phyloP scores from a whole-genome alignment of 1,284 basidiomycete genomes.

The Ustilago nuda region DNA sequence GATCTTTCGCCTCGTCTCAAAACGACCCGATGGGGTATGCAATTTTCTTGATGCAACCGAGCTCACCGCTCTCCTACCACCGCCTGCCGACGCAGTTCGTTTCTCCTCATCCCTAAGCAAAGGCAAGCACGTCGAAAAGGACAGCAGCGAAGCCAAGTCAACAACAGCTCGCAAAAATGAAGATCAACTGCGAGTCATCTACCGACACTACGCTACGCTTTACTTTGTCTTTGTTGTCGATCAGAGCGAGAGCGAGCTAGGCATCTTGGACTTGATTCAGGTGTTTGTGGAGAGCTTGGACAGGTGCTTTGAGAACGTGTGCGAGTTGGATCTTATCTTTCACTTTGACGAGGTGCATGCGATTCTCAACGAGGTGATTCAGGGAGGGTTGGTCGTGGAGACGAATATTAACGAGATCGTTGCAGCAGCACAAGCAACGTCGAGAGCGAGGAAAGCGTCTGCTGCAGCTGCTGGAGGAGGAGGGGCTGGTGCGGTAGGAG shows the following conservation, averaged over 20 bases:
- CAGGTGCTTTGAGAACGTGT: constrained; percentile 96
- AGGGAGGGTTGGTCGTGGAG: constrained; percentile 97
- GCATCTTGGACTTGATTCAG: constrained; percentile 97
- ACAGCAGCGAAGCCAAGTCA: not conserved
- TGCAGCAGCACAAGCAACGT: constrained; percentile 70
- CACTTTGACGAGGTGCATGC: constrained; percentile 98
- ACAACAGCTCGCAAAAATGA: constrained; percentile 15
- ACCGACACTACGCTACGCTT: constrained; percentile 84
- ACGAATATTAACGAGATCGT: constrained; percentile 95
- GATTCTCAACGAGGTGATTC: constrained; percentile 92
- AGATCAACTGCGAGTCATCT: constrained; percentile 66
- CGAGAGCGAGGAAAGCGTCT: constrained; percentile 36
- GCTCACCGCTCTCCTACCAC: constrained; percentile 61
- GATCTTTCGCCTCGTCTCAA: constrained; percentile 65
- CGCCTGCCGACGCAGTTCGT: constrained; percentile 42
- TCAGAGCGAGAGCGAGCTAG: constrained; percentile 92
- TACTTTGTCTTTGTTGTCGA: constrained; percentile 98
- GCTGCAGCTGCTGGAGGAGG: constrained; percentile 17
- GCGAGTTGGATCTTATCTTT: constrained; percentile 97
- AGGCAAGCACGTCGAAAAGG: constrained; percentile 10
- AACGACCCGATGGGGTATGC: constrained; percentile 62
- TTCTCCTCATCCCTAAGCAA: constrained; percentile 30
- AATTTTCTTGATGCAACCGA: constrained; percentile 68
- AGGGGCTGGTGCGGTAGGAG: constrained; percentile 7
- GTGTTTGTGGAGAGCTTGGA: constrained; percentile 98